Percentiles rank a stretch among this genome's conserved stretches.
Evolutionary conservation across 805 yeast genomes (phyloP).

Genomic region (Diddensiella transvaalensis): DNA sequence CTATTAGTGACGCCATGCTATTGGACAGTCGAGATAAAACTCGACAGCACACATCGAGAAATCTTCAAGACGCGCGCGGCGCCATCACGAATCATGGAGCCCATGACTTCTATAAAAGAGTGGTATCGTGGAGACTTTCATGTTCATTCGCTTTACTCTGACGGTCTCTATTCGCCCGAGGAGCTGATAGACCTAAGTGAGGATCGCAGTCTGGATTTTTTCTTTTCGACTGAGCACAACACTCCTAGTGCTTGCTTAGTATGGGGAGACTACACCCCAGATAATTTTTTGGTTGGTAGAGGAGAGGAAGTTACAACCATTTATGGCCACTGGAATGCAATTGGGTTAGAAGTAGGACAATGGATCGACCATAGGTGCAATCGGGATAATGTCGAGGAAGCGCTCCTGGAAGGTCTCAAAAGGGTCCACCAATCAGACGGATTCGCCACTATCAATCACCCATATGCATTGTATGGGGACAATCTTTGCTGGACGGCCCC

Average conservation of each 20-base stretch:
- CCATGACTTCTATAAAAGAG: neutral
- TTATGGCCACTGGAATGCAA: conserved; percentile 18
- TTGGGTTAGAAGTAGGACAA: conserved; percentile 11
- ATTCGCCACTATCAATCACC: conserved; percentile 13
- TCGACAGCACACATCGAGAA: neutral
- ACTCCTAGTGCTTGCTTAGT: conserved; percentile 12
- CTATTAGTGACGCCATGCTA: neutral
- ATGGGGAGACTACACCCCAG: conserved; percentile 14
- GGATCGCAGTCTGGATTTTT: conserved; percentile 10
- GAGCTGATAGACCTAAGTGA: conserved; percentile 8
- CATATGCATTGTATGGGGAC: conserved; percentile 5
- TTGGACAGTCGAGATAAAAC: neutral
- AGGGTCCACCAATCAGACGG: conserved; percentile 12
- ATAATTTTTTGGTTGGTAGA: conserved; percentile 10
- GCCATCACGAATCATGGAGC: neutral
- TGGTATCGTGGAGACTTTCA: conserved; percentile 19
- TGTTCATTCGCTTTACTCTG: conserved; percentile 11
- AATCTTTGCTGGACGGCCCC: conserved; percentile 7
- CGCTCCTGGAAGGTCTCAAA: conserved; percentile 4
- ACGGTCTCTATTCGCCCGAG: conserved; percentile 8
- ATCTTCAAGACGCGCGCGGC: conserved; percentile 1
- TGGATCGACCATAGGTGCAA: conserved; percentile 12
- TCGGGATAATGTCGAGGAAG: neutral
- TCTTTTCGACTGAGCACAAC: conserved; percentile 19
- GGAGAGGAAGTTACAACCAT: conserved; percentile 18